These are phyloP conservation scores for Leucosporidium scottii DNA, from an alignment of 768 basidiomycete species.

Conservation along the genomic window DNA sequence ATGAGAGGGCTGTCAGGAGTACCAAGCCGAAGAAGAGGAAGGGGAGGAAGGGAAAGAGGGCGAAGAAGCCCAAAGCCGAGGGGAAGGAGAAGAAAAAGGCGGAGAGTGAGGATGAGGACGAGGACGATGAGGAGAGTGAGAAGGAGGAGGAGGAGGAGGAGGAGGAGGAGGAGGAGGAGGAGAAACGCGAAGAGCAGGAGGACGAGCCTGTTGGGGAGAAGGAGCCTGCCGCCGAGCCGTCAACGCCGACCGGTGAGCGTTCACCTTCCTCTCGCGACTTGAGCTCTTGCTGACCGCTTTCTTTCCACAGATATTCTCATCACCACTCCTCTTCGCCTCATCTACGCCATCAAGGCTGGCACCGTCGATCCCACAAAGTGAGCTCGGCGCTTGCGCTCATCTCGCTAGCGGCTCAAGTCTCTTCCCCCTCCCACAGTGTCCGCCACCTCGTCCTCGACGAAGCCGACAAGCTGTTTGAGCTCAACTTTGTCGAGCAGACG, in stretches of 20 bases:
- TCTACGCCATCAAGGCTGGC: slow-evolving; percentile 66
- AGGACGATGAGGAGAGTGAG: not conserved
- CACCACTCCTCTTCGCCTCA: slow-evolving; percentile 82
- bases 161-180: not conserved
- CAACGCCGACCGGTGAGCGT: slow-evolving; percentile 21
- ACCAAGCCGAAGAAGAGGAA: slow-evolving; percentile 7
- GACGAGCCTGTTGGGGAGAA: slow-evolving; percentile 44
- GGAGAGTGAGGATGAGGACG: slow-evolving; percentile 1
- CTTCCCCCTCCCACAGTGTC: slow-evolving; percentile 5
- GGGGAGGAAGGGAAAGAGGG: slow-evolving; percentile 6
- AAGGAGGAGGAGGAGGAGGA: not conserved
- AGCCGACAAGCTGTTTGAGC: slow-evolving; percentile 57
- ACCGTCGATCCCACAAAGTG: slow-evolving; percentile 66
- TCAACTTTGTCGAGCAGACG: slow-evolving; percentile 79
- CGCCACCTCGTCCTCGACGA: slow-evolving; percentile 36
- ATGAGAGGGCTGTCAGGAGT: not conserved
- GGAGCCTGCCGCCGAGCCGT: slow-evolving; percentile 68
- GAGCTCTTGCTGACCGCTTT: not conserved
- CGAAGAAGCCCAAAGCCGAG: not conserved
- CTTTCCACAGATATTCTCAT: slow-evolving; percentile 67
- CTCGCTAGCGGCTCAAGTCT: not conserved
- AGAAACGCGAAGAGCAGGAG: not conserved
- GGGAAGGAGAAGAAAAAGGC: slow-evolving; percentile 2
- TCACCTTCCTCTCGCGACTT: slow-evolving; percentile 4
- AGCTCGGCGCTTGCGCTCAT: slow-evolving; percentile 36